Evolutionary conservation across 2,329 filamentous ascomycete species (phyloP).

Genomic region (Apiospora arundinis): DNA sequence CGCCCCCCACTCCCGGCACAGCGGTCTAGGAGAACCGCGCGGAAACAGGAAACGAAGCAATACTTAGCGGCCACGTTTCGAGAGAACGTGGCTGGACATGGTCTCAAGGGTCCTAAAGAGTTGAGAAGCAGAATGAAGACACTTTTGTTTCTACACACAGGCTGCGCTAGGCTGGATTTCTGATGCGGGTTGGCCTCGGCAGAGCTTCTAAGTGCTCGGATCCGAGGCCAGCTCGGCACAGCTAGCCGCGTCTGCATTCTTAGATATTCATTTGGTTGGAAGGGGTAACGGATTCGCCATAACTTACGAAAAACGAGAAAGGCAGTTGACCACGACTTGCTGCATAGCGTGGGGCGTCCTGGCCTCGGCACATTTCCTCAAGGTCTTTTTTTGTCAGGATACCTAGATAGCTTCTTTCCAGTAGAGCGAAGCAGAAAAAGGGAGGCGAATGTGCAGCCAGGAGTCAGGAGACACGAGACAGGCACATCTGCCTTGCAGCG

Average conservation of each 20-base stretch:
- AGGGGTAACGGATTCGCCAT: not conserved
- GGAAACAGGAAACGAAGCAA: not conserved
- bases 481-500: not conserved
- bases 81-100: slow-evolving; percentile 20
- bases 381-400: slow-evolving; percentile 16
- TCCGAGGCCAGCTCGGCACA: not conserved
- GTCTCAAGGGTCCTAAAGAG: slow-evolving; percentile 21
- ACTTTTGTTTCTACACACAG: slow-evolving; percentile 15
- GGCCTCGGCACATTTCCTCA: not conserved
- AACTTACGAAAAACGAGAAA: slow-evolving; percentile 14
- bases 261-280: slow-evolving; percentile 16
- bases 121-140: slow-evolving; percentile 15
- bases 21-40: slow-evolving; percentile 19
- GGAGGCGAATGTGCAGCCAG: not conserved
- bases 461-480: not conserved
- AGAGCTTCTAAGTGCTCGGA: not conserved
- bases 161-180: not conserved
- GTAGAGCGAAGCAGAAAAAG: slow-evolving; percentile 13
- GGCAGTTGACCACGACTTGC: not conserved
- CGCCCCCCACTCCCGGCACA: slow-evolving; percentile 10
- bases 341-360: not conserved
- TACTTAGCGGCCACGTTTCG: not conserved
- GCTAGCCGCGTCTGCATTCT: slow-evolving; percentile 13
- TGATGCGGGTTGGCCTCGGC: not conserved
- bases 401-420: slow-evolving; percentile 18